These are phyloP conservation scores for Gastrodia elata DNA, from an alignment of 106 monocot species.

Conservation along the genomic window DNA sequence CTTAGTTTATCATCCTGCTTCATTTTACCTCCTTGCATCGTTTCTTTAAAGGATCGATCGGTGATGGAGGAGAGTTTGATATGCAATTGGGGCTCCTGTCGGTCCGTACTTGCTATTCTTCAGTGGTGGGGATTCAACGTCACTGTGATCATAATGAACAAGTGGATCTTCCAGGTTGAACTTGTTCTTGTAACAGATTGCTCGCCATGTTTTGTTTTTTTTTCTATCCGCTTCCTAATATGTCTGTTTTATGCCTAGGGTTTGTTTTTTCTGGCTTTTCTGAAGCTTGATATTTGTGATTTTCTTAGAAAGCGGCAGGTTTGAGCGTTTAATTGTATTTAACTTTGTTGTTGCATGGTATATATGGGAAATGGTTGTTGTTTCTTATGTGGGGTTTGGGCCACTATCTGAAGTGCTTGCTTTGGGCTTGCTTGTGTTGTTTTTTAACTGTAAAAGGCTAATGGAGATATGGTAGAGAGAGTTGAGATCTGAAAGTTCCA, in stretches of 20 bases:
- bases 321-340: not conserved
- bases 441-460: not conserved
- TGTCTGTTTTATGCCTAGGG: not conserved
- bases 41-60: not conserved
- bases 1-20: not conserved
- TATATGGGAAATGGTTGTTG: not conserved
- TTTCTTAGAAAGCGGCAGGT: not conserved
- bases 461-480: not conserved
- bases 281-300: not conserved
- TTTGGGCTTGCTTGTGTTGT: not conserved
- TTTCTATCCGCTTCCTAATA: not conserved
- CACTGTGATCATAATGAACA: conserved; percentile 96
- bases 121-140: conserved; percentile 99
- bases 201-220: not conserved
- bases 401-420: not conserved
- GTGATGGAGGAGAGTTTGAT: conserved; percentile 38
- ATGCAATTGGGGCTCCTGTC: conserved; percentile 21
- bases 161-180: conserved; percentile 98
- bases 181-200: not conserved
- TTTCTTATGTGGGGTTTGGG: not conserved
- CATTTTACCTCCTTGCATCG: not conserved
- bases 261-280: not conserved
- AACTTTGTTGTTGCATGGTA: not conserved
- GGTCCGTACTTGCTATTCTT: conserved; percentile 57
- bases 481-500: not conserved